These are phyloP conservation scores for Alternaria ventricosa DNA, from an alignment of 2,329 filamentous ascomycete genomes.

Conservation along the genomic window DNA sequence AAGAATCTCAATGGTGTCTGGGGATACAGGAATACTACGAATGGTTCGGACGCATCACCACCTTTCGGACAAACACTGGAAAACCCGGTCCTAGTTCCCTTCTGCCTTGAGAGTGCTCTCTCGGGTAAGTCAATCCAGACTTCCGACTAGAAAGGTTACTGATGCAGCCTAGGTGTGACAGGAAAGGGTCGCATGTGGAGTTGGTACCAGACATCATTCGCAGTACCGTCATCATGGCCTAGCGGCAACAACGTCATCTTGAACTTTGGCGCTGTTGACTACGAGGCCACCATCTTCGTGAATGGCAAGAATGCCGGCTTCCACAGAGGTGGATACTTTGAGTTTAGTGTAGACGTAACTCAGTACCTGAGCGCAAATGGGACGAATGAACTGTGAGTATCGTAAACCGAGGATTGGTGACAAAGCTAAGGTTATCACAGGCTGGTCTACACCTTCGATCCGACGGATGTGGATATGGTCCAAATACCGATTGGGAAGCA, in stretches of 20 bases:
- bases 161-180: conserved; percentile 50
- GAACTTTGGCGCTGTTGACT: conserved; percentile 67
- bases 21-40: conserved; percentile 57
- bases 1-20: conserved; percentile 66
- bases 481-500: conserved; percentile 73
- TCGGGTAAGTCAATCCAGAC: conserved; percentile 48
- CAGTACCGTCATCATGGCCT: conserved; percentile 57
- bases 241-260: conserved; percentile 54
- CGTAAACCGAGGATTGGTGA: neutral
- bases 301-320: conserved; percentile 61
- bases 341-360: conserved; percentile 67
- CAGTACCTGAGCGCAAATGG: conserved; percentile 50
- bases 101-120: conserved; percentile 61
- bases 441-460: conserved; percentile 70
- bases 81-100: conserved; percentile 59
- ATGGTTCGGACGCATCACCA: conserved; percentile 50
- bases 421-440: conserved; percentile 42
- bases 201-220: conserved; percentile 61
- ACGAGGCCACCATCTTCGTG: conserved; percentile 64
- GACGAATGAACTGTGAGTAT: conserved; percentile 61
- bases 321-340: conserved; percentile 67
- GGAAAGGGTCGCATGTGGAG: conserved; percentile 49
- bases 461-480: conserved; percentile 63
- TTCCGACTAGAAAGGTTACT: conserved; percentile 48
- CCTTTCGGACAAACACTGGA: conserved; percentile 54